Conservation (phyloP, 495 filamentous ascomycete species). For the Annulohypoxylon nitens region DNA sequence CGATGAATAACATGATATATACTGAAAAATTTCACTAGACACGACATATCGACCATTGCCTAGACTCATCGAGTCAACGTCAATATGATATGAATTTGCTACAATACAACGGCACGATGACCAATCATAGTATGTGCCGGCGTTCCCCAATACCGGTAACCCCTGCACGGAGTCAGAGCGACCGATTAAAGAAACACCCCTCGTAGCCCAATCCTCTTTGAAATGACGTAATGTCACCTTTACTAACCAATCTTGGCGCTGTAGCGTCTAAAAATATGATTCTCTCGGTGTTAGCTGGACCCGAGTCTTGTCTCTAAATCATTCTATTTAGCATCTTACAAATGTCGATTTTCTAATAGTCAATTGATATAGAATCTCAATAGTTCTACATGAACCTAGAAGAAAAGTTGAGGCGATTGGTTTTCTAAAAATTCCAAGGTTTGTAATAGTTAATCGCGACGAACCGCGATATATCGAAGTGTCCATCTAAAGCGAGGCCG, state of each 20-base stretch:
- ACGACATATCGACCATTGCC: neutral
- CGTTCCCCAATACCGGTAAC: slow-evolving; percentile 9
- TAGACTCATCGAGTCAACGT: slow-evolving; percentile 25
- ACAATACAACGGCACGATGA: slow-evolving; percentile 22
- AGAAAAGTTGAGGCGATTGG: neutral
- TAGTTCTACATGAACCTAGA: neutral
- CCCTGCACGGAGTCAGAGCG: slow-evolving; percentile 18
- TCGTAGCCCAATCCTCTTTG: neutral
- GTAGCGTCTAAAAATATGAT: neutral
- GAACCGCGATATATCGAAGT: neutral
- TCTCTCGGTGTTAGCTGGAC: slow-evolving; percentile 19
- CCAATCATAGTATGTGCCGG: slow-evolving; percentile 34
- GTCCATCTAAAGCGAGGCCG: neutral
- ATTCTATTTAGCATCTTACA: neutral
- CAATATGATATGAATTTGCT: slow-evolving; percentile 30
- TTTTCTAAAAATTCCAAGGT: neutral
- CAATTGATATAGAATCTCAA: neutral
- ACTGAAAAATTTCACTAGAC: slow-evolving; percentile 4
- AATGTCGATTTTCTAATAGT: neutral
- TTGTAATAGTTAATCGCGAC: neutral
- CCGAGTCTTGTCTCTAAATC: slow-evolving; percentile 8
- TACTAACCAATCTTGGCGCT: neutral
- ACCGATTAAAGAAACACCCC: slow-evolving; percentile 39
- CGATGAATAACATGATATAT: slow-evolving; percentile 2
- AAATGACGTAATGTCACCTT: neutral